A percentile compares a stretch with the other conserved stretches of the same genome.
These are phyloP conservation scores for Emergomyces africanus DNA, from an alignment of 2,329 filamentous ascomycete genomes.

Conservation along the genomic window DNA sequence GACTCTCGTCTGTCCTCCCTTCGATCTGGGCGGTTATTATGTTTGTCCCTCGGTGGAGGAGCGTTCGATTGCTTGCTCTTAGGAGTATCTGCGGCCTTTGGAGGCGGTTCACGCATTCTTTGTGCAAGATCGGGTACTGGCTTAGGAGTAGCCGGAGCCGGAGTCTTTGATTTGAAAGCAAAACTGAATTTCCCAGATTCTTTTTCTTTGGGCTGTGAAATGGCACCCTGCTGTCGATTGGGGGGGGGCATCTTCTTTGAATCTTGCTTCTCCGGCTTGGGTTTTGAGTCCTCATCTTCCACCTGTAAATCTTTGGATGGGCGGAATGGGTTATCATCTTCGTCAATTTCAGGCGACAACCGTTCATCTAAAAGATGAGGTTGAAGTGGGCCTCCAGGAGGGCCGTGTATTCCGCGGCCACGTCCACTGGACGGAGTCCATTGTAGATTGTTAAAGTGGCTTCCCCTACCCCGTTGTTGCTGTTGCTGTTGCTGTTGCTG, in stretches of 20 bases:
- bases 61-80: constrained; percentile 28
- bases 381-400: constrained; percentile 19
- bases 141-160: constrained; percentile 41
- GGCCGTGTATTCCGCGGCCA: constrained; percentile 27
- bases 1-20: constrained; percentile 29
- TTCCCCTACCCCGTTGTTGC: constrained; percentile 41
- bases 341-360: constrained; percentile 30
- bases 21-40: constrained; percentile 30
- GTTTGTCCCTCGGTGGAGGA: constrained; percentile 25
- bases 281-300: constrained; percentile 47
- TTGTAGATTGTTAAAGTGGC: constrained; percentile 54
- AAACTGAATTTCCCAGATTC: constrained; percentile 68
- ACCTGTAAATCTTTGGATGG: constrained; percentile 52
- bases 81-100: constrained; percentile 21
- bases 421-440: constrained; percentile 53
- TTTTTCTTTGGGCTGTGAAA: constrained; percentile 35
- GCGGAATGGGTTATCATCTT: constrained; percentile 49
- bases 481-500: constrained; percentile 1
- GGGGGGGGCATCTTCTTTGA: constrained; percentile 44
- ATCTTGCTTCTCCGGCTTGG: constrained; percentile 24
- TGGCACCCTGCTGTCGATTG: constrained; percentile 40
- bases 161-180: constrained; percentile 71
- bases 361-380: constrained; percentile 22
- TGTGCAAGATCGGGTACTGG: constrained; percentile 37
- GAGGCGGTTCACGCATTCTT: constrained; percentile 33